These are phyloP conservation scores for Leavenworthia alabamica DNA, from an alignment of 345 rosid species.

Conservation along the genomic window DNA sequence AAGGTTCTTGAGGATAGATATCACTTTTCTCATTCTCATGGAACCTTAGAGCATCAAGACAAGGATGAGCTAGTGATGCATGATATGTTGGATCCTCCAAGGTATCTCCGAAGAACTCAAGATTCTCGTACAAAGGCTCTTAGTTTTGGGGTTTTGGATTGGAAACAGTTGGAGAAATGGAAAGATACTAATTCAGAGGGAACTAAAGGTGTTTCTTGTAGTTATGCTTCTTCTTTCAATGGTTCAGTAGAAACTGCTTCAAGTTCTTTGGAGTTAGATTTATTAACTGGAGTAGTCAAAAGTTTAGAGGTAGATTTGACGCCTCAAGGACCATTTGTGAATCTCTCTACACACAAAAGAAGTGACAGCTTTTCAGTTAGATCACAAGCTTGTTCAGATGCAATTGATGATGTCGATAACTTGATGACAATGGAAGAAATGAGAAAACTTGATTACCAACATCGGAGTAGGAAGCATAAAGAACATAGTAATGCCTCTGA, in stretches of 20 bases:
- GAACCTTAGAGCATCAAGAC: conserved; percentile 28
- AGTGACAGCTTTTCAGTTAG: conserved; percentile 17
- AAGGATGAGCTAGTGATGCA: conserved; percentile 63
- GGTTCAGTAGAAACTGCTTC: conserved; percentile 22
- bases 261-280: conserved; percentile 32
- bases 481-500: conserved; percentile 11
- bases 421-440: conserved; percentile 20
- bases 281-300: conserved; percentile 15
- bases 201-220: conserved; percentile 21
- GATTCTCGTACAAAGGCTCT: conserved; percentile 56
- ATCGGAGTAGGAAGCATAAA: conserved; percentile 28
- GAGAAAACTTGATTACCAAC: conserved; percentile 21
- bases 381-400: conserved; percentile 28
- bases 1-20: conserved; percentile 38
- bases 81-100: conserved; percentile 62
- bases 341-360: conserved; percentile 31
- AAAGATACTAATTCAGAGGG: conserved; percentile 33
- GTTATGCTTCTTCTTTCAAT: conserved; percentile 6
- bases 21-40: neutral
- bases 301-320: conserved; percentile 23
- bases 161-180: conserved; percentile 60
- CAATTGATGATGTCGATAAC: conserved; percentile 6
- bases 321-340: conserved; percentile 14
- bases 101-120: conserved; percentile 46
- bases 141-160: conserved; percentile 82